Percentiles rank a stretch among this genome's conserved stretches.
phyloP scores from a whole-genome alignment of 2,329 filamentous ascomycete genomes.

The Calonectria leucothoes region DNA sequence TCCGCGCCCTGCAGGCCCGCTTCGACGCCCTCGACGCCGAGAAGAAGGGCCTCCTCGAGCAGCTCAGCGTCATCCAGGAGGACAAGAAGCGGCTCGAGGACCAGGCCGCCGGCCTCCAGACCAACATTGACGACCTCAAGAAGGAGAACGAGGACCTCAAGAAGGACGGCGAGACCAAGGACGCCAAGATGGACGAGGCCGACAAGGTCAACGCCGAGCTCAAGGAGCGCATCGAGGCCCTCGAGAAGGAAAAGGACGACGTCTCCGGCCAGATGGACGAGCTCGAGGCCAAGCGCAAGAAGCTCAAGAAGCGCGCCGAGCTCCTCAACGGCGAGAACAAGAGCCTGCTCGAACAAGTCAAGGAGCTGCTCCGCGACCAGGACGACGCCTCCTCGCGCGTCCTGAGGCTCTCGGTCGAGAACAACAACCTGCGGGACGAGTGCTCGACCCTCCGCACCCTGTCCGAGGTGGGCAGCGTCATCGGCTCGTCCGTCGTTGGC shows the following conservation, averaged over 20 bases:
- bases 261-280: conserved; percentile 35
- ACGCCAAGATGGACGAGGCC: conserved; percentile 34
- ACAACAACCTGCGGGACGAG: conserved; percentile 34
- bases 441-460: conserved; percentile 33
- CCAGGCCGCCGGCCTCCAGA: background rate
- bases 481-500: conserved; percentile 28
- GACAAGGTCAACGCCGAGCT: conserved; percentile 39
- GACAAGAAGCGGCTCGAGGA: conserved; percentile 38
- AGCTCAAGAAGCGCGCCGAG: conserved; percentile 39
- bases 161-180: conserved; percentile 39
- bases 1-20: conserved; percentile 18
- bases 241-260: conserved; percentile 39
- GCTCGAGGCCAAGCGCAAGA: conserved; percentile 36
- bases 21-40: conserved; percentile 34
- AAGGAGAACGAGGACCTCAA: conserved; percentile 32
- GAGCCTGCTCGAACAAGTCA: conserved; percentile 31
- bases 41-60: conserved; percentile 35
- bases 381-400: conserved; percentile 39
- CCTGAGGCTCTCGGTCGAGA: conserved; percentile 37
- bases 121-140: conserved; percentile 20
- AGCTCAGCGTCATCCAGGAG: conserved; percentile 32
- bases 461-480: conserved; percentile 36
- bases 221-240: conserved; percentile 36
- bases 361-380: conserved; percentile 34
- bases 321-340: conserved; percentile 32